These are phyloP conservation scores for Podospora sp. DNA, from an alignment of 495 filamentous ascomycete species.

Conservation along the genomic window DNA sequence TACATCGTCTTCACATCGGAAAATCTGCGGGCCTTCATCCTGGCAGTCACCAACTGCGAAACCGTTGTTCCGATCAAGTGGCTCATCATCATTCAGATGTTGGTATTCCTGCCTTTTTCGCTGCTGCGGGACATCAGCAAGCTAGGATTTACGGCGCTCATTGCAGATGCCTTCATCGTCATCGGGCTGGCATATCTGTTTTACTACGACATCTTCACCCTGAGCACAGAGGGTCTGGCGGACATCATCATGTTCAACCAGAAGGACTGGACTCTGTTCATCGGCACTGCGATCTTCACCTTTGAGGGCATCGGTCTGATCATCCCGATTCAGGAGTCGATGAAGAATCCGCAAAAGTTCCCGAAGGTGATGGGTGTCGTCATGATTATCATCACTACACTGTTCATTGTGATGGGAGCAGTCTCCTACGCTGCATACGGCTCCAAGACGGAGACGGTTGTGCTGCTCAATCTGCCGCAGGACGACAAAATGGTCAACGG, in stretches of 20 bases:
- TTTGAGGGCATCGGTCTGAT: slow-evolving; percentile 98
- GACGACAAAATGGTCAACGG: slow-evolving; percentile 94
- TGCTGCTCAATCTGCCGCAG: slow-evolving; percentile 93
- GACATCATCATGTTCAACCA: slow-evolving; percentile 88
- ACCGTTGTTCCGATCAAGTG: slow-evolving; percentile 80
- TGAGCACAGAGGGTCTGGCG: slow-evolving; percentile 72
- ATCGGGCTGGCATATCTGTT: slow-evolving; percentile 91
- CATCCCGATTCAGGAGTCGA: slow-evolving; percentile 96
- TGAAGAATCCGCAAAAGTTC: slow-evolving; percentile 87
- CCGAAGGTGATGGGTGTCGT: slow-evolving; percentile 80
- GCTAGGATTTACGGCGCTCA: slow-evolving; percentile 82
- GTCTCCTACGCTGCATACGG: slow-evolving; percentile 96
- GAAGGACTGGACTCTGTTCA: slow-evolving; percentile 91
- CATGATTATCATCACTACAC: slow-evolving; percentile 89
- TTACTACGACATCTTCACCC: slow-evolving; percentile 91
- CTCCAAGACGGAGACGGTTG: slow-evolving; percentile 90
- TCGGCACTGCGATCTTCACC: slow-evolving; percentile 97
- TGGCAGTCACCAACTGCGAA: slow-evolving; percentile 77
- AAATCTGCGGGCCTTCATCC: slow-evolving; percentile 92
- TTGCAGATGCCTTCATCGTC: slow-evolving; percentile 92
- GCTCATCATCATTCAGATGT: slow-evolving; percentile 89
- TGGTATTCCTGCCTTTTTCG: slow-evolving; percentile 90
- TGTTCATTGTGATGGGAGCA: slow-evolving; percentile 90
- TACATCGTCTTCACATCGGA: slow-evolving; percentile 98
- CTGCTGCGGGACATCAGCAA: slow-evolving; percentile 95